These are phyloP conservation scores for Exophiala sp. DNA, from an alignment of 2,329 filamentous ascomycete species.

Conservation along the genomic window DNA sequence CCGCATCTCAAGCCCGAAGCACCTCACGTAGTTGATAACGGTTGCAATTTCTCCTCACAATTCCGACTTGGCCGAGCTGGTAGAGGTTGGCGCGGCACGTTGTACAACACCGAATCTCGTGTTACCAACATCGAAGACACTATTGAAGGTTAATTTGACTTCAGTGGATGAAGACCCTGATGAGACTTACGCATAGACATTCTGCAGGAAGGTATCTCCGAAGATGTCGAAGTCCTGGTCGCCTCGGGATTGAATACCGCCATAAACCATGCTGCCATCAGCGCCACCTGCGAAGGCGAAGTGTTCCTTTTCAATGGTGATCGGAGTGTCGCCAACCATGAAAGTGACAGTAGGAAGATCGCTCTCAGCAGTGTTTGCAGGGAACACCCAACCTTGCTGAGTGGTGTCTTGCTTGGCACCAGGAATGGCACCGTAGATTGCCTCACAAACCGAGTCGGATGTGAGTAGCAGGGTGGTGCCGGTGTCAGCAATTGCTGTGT, in stretches of 20 bases:
- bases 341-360: slow-evolving; percentile 61
- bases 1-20: too few relatives aligned
- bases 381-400: slow-evolving; percentile 64
- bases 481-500: slow-evolving; percentile 68
- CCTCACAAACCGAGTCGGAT: slow-evolving; percentile 58
- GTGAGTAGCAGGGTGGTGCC: slow-evolving; percentile 67
- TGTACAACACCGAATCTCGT: slow-evolving; percentile 59
- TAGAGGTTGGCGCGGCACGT: slow-evolving; percentile 40
- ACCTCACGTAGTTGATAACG: too few relatives aligned
- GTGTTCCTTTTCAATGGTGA: slow-evolving; percentile 61
- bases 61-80: too few relatives aligned
- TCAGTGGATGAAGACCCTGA: neutral
- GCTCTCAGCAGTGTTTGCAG: slow-evolving; percentile 48
- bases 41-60: too few relatives aligned
- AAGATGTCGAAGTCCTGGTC: slow-evolving; percentile 59
- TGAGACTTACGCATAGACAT: slow-evolving; percentile 52
- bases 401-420: slow-evolving; percentile 55
- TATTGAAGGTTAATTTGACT: neutral
- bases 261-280: slow-evolving; percentile 56
- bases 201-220: slow-evolving; percentile 64
- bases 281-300: slow-evolving; percentile 51
- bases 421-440: slow-evolving; percentile 62
- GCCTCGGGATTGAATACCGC: slow-evolving; percentile 63
- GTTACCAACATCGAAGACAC: slow-evolving; percentile 60
- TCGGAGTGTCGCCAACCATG: slow-evolving; percentile 60